Evolutionary conservation across 345 rosid genomes (phyloP).

Genomic region (Eucalyptus curtisii): DNA sequence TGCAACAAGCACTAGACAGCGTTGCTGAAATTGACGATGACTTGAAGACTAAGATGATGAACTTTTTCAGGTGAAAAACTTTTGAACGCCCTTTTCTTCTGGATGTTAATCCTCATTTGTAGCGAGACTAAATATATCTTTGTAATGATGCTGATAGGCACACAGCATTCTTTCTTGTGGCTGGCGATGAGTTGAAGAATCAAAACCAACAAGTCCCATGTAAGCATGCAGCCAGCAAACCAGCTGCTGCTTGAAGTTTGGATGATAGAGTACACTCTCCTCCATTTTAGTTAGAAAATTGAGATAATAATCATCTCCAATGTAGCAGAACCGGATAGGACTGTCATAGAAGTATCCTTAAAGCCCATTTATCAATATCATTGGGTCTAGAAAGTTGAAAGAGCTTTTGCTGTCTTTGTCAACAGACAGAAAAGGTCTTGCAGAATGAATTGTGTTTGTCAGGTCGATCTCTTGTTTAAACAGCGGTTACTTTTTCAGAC

Average conservation of each 20-base stretch:
- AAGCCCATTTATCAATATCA: not conserved
- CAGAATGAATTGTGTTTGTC: not conserved
- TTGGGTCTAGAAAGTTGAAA: not conserved
- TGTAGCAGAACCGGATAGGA: not conserved
- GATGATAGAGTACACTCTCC: not conserved
- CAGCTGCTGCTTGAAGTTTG: not conserved
- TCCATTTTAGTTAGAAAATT: not conserved
- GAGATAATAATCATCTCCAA: not conserved
- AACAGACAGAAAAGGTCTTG: not conserved
- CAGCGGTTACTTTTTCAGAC: not conserved
- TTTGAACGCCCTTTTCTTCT: not conserved
- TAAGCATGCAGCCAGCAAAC: constrained; percentile 20
- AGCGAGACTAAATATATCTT: not conserved
- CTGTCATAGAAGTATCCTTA: not conserved
- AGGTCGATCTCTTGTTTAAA: not conserved
- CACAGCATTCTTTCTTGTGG: constrained; percentile 89
- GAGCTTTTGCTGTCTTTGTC: not conserved
- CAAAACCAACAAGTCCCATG: constrained; percentile 34
- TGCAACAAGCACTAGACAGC: constrained; percentile 70
- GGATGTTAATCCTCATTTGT: not conserved
- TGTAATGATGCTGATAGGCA: constrained; percentile 34
- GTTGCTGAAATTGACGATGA: constrained; percentile 52
- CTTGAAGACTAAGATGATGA: constrained; percentile 69
- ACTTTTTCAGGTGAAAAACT: constrained; percentile 55
- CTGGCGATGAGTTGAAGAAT: constrained; percentile 78